Evolutionary conservation across 306 rosid genomes (phyloP).

Genomic region (Delonix regia): DNA sequence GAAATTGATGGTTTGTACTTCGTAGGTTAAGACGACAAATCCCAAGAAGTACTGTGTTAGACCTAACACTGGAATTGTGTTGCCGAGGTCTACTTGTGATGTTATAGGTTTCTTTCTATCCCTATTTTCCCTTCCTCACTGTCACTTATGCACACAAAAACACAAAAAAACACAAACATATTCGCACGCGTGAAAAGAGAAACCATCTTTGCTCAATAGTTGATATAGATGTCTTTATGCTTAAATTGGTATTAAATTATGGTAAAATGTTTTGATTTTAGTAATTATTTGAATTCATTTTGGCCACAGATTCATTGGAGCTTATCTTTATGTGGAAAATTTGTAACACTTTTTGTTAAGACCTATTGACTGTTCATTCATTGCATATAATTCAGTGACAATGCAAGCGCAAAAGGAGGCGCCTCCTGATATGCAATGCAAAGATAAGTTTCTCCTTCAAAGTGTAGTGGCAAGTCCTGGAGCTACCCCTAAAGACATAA

Average conservation of each 20-base stretch:
- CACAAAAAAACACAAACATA: slow-evolving; percentile 13
- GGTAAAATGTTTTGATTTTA: slow-evolving; percentile 20
- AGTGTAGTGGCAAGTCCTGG: slow-evolving; percentile 64
- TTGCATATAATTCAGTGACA: slow-evolving; percentile 56
- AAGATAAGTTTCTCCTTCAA: slow-evolving; percentile 92
- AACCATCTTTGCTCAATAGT: slow-evolving; percentile 19
- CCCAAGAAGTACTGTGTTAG: slow-evolving; percentile 96
- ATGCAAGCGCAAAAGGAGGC: slow-evolving; percentile 95
- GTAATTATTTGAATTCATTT: neutral
- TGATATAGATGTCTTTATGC: neutral
- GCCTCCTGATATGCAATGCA: slow-evolving; percentile 85
- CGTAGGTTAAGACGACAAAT: slow-evolving; percentile 93
- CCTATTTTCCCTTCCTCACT: slow-evolving; percentile 6
- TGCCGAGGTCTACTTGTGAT: slow-evolving; percentile 86
- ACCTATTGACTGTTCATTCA: slow-evolving; percentile 16
- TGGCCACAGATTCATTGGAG: neutral
- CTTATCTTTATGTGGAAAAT: neutral
- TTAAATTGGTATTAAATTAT: slow-evolving; percentile 2
- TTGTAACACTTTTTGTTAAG: neutral
- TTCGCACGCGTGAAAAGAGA: slow-evolving; percentile 16
- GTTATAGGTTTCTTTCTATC: slow-evolving; percentile 59
- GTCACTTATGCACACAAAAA: neutral
- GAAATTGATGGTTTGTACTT: slow-evolving; percentile 43
- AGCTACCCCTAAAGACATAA: slow-evolving; percentile 62
- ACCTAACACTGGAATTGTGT: slow-evolving; percentile 91